These are phyloP conservation scores for Penicillium diatomitis DNA, from an alignment of 495 filamentous ascomycete species.

Conservation along the genomic window DNA sequence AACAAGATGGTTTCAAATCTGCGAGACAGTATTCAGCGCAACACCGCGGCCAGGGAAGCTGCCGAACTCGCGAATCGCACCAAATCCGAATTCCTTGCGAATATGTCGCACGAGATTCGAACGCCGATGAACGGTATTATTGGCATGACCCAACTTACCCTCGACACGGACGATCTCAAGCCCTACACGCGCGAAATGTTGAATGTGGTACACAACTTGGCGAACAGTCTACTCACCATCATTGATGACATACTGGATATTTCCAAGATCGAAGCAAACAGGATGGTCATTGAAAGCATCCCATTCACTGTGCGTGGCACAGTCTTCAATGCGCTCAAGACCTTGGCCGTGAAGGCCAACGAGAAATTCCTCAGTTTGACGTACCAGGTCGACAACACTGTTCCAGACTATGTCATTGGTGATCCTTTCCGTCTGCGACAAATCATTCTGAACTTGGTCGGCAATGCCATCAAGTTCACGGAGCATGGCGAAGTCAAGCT, in stretches of 20 bases:
- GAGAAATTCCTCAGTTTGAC: slow-evolving; percentile 91
- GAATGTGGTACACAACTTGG: slow-evolving; percentile 96
- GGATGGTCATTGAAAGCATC: slow-evolving; percentile 99
- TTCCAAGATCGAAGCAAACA: slow-evolving; percentile 97
- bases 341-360: slow-evolving; percentile 92
- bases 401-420: slow-evolving; percentile 93
- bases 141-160: slow-evolving; percentile 92
- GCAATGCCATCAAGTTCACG: slow-evolving; percentile 79
- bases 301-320: slow-evolving; percentile 92
- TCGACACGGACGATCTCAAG: slow-evolving; percentile 86
- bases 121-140: slow-evolving; percentile 89
- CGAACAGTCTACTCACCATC: slow-evolving; percentile 94
- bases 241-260: slow-evolving; percentile 99
- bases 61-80: slow-evolving; percentile 97
- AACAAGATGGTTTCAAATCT: slow-evolving; percentile 98
- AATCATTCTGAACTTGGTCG: slow-evolving; percentile 63
- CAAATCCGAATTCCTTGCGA: slow-evolving; percentile 97
- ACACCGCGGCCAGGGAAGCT: slow-evolving; percentile 92
- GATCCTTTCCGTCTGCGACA: slow-evolving; percentile 96
- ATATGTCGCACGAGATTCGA: slow-evolving; percentile 99
- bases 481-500: slow-evolving; percentile 96
- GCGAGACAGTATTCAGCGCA: slow-evolving; percentile 92
- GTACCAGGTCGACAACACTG: slow-evolving; percentile 87
- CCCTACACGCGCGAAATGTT: slow-evolving; percentile 96
- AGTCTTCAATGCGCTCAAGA: slow-evolving; percentile 97